Evolutionary conservation across 345 rosid genomes (phyloP), one percentile per base, ranked within the genome.

Genomic region (Heritiera littoralis): DNA sequence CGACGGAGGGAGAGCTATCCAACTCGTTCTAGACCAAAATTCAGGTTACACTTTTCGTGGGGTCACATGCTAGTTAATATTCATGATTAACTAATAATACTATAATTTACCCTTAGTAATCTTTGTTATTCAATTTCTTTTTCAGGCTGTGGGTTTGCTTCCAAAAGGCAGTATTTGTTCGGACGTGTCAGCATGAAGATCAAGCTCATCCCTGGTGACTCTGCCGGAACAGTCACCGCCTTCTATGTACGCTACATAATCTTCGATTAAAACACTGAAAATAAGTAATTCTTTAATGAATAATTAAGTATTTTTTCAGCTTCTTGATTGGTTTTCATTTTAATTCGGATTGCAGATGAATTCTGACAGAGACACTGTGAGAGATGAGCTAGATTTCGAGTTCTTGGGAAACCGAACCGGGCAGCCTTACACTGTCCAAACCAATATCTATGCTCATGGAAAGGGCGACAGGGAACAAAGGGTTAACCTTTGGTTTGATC

Each of bases 221-320:
- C 98, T 17, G 99, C 99, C 14, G 99, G 98, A 81, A 96, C 99
- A 1, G 98, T 96, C 84, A 90, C 99, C 1, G 99, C 99, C 79
- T 96, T 96, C 80, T 96, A 83, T 45, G 89, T 69, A 51, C 0
- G 10, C 60, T 72, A 43, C 28, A 51, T 28, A 51, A 51, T 35
- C 66, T 80, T 56, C 7, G 0, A 32, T 10, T 45, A 14, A 14
- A 14, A 4, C 56, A 48, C 40, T 48, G 56, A 20, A 45, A 68
- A 23, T 46, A 17, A 18, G 9, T 49, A 0, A 11, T 55, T 15
- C 23, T 55, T 6, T 55, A 17, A 17, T 0, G 20, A 9, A 9
- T n/a, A 49, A 49, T 13, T n/a, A 28, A 9, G n/a, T 43, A n/a
- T 9, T 6, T 2, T 46, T 4, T 48, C 40, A 28, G 56, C 58